phyloP scores from a whole-genome alignment of 352 stramenopile genomes.

The Halophytophthora batemanensis region DNA sequence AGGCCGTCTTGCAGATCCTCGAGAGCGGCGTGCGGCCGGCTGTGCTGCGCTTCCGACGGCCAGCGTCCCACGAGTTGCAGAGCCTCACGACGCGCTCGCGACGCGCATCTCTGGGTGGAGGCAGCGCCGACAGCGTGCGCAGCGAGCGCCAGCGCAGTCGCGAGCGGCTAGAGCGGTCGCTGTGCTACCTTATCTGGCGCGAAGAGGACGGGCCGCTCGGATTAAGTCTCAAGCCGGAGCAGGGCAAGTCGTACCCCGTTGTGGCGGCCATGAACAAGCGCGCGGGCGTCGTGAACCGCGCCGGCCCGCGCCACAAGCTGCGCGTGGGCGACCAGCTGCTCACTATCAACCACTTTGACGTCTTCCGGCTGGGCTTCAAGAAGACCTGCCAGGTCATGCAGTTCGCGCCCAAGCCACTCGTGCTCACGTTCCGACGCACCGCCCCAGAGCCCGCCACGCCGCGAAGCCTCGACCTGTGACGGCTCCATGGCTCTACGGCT shows the following conservation, averaged over 20 bases:
- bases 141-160: constrained; percentile 38
- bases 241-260: constrained; percentile 50
- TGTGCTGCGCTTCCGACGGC: constrained; percentile 58
- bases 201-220: constrained; percentile 62
- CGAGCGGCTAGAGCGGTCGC: constrained; percentile 47
- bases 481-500: too few relatives aligned
- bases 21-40: constrained; percentile 57
- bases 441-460: constrained; percentile 19
- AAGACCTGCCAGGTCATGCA: constrained; percentile 58
- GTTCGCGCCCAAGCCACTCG: constrained; percentile 59
- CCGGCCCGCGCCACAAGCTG: constrained; percentile 28
- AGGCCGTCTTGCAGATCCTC: constrained; percentile 52
- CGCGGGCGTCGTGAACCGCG: constrained; percentile 26
- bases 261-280: constrained; percentile 42
- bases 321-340: constrained; percentile 53
- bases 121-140: constrained; percentile 13
- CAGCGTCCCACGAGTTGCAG: constrained; percentile 40
- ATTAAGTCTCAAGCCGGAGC: constrained; percentile 50
- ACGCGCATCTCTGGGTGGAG: constrained; percentile 5
- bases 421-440: constrained; percentile 61
- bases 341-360: constrained; percentile 72
- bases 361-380: constrained; percentile 53
- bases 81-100: constrained; percentile 22
- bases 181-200: constrained; percentile 68
- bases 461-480: constrained; percentile 54